Evolutionary conservation across 2,329 filamentous ascomycete genomes (phyloP).

Genomic region (Colletotrichum sp.): DNA sequence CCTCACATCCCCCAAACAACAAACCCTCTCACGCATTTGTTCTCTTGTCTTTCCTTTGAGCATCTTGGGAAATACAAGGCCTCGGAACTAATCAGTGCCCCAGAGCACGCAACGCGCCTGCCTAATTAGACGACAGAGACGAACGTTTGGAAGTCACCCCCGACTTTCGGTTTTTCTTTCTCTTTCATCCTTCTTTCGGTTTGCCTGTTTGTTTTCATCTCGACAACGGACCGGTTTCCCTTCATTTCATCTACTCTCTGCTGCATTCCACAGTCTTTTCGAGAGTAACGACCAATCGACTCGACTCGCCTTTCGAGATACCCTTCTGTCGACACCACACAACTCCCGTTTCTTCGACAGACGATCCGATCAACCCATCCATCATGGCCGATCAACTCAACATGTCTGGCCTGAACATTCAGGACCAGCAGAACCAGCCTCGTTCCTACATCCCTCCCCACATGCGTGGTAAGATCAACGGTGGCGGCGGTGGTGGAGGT

Average conservation of each 20-base stretch:
- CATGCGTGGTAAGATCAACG: conserved; percentile 65
- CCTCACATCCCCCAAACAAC: conserved; percentile 25
- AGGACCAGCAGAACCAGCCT: conserved; percentile 45
- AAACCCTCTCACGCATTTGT: conserved; percentile 28
- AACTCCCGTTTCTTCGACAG: conserved; percentile 5
- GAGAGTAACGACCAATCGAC: conserved; percentile 29
- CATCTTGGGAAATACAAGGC: conserved; percentile 40
- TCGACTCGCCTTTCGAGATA: conserved; percentile 9
- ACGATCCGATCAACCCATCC: conserved; percentile 29
- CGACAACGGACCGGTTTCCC: conserved; percentile 19
- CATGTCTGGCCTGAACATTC: conserved; percentile 75
- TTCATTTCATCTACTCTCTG: conserved; percentile 22
- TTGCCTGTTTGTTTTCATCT: conserved; percentile 22
- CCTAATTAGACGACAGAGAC: conserved; percentile 35
- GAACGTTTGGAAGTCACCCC: conserved; percentile 22
- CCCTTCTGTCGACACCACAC: background rate
- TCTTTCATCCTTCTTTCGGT: conserved; percentile 20
- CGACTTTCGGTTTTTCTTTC: conserved; percentile 32
- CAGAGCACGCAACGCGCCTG: conserved; percentile 18
- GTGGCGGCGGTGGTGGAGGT: conserved; percentile 23
- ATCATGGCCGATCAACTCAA: conserved; percentile 86
- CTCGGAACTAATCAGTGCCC: conserved; percentile 22
- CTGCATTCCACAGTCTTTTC: conserved; percentile 25
- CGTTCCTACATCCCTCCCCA: conserved; percentile 88
- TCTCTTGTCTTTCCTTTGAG: conserved; percentile 53